phyloP scores from a whole-genome alignment of 495 filamentous ascomycete genomes.

The Aspergillus hancockii region DNA sequence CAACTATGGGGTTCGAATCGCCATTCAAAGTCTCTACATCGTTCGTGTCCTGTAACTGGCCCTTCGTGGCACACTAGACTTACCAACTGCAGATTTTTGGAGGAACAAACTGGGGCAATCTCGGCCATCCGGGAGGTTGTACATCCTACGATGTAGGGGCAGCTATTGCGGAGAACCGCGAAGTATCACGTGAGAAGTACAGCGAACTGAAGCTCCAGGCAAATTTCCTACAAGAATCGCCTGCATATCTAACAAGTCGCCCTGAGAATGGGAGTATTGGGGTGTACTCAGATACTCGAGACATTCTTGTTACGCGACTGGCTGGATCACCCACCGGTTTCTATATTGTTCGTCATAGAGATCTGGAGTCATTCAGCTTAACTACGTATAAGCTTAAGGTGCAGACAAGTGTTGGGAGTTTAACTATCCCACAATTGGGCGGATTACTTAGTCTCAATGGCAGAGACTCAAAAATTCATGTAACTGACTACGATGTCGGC shows the following conservation, averaged over 20 bases:
- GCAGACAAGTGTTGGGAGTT: constrained; percentile 53
- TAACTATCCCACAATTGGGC: constrained; percentile 60
- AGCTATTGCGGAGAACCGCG: constrained; percentile 61
- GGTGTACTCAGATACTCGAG: constrained; percentile 40
- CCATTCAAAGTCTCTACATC: constrained; percentile 67
- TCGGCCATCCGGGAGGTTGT: constrained; percentile 65
- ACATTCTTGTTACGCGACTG: constrained; percentile 56
- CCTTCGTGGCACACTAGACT: constrained; percentile 11
- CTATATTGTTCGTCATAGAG: constrained; percentile 59
- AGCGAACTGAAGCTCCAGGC: constrained; percentile 69
- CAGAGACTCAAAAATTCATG: constrained; percentile 68
- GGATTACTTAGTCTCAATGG: constrained; percentile 62
- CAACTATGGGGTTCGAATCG: constrained; percentile 59
- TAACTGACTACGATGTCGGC: constrained; percentile 66
- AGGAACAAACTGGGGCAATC: constrained; percentile 79
- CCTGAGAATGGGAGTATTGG: constrained; percentile 44
- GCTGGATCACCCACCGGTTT: constrained; percentile 52
- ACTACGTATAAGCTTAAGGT: constrained; percentile 58
- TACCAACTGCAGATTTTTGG: constrained; percentile 50
- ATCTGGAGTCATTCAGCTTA: constrained; percentile 49
- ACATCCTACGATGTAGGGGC: constrained; percentile 69
- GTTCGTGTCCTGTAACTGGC: too few species aligned
- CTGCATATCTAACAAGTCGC: constrained; percentile 56
- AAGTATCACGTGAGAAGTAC: constrained; percentile 67
- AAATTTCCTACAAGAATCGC: constrained; percentile 66